Evolutionary conservation across 1,284 basidiomycete species (phyloP), one percentile per base, ranked within the genome.

Genomic region (Meira miltonrushii): DNA sequence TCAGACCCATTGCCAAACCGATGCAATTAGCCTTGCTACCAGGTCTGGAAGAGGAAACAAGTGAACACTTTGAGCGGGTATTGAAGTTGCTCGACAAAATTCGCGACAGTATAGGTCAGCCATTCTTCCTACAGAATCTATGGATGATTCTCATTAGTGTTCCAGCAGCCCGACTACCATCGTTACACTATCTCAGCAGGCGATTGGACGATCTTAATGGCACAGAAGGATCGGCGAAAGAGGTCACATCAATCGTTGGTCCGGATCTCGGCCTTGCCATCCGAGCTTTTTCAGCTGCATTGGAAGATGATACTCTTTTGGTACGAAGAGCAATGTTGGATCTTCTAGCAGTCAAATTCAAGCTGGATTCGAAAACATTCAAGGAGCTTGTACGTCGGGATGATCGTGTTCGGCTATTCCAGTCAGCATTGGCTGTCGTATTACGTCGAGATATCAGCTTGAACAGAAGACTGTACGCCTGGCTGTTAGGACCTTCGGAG

Each of bases 1-100:
- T 99, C 15, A 86, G 94, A 19, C 92, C 93, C 6, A 83, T 92
- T 33, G 92, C 90, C 81, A 96, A 94, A 74, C 89, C 94, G 0
- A 88, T 98, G 73, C 90, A 96, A 51, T 83, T 98, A 46, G 90
- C 94, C 0, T 79, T 98, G 17, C 83, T 60, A 17, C 58, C 58
- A 7, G 93, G 92, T 0, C 81, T 96, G 49, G 93, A 96, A 78
- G 93, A 97, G 79, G 93, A 95, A 78, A 91, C 89, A 0, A 90
- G 91, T 1, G 93, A 97, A 78, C 95, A 90, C 80, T 97, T 97
- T 70, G 94, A 98, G 53, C 90, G 90, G 81, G 91, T 89, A n/a
- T 78, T 96, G 28, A 81, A 81, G 28, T 80, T 99, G 6, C 82
- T 98, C 52, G 91, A 92, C 78, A 83, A 84, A 25, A 80, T 98